Evolutionary conservation across 768 basidiomycete genomes (phyloP).

Genomic region (Gloeopeniophorella convolvens): DNA sequence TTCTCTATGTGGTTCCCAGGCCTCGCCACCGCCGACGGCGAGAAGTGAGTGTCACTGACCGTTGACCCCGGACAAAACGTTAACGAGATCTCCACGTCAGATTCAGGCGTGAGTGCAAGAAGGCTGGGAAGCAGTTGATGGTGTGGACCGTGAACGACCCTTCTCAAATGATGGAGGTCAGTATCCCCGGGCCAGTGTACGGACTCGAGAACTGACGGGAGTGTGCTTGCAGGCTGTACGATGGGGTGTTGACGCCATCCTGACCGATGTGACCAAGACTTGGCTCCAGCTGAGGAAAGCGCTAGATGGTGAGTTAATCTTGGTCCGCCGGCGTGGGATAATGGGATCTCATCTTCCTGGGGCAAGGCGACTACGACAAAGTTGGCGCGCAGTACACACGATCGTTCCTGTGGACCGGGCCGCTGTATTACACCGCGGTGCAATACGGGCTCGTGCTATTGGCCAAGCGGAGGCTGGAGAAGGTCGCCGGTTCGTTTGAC

Average conservation of each 20-base stretch:
- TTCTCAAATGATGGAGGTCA: conserved; percentile 84
- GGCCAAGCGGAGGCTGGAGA: conserved; percentile 12
- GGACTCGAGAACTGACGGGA: conserved; percentile 6
- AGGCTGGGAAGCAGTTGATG: conserved; percentile 75
- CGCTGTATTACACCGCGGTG: conserved; percentile 15
- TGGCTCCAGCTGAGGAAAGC: conserved; percentile 35
- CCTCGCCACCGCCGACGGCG: conserved; percentile 68
- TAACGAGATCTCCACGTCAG: conserved; percentile 29
- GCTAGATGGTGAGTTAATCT: conserved; percentile 21
- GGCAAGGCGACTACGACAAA: conserved; percentile 20
- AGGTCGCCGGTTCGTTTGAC: conserved; percentile 20
- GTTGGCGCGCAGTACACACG: conserved; percentile 19
- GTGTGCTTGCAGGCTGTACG: conserved; percentile 51
- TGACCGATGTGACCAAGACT: conserved; percentile 38
- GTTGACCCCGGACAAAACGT: background rate
- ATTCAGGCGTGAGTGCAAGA: conserved; percentile 77
- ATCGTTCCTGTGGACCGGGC: conserved; percentile 21
- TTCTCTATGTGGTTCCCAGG: conserved; percentile 80
- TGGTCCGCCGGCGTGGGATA: background rate
- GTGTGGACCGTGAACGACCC: conserved; percentile 96
- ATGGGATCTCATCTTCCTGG: background rate
- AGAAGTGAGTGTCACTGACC: conserved; percentile 38
- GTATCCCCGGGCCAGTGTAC: conserved; percentile 22
- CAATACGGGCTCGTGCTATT: background rate
- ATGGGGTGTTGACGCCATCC: conserved; percentile 41